Conservation (phyloP, 2,329 filamentous ascomycete genomes). For the Colletotrichum orchidophilum region DNA sequence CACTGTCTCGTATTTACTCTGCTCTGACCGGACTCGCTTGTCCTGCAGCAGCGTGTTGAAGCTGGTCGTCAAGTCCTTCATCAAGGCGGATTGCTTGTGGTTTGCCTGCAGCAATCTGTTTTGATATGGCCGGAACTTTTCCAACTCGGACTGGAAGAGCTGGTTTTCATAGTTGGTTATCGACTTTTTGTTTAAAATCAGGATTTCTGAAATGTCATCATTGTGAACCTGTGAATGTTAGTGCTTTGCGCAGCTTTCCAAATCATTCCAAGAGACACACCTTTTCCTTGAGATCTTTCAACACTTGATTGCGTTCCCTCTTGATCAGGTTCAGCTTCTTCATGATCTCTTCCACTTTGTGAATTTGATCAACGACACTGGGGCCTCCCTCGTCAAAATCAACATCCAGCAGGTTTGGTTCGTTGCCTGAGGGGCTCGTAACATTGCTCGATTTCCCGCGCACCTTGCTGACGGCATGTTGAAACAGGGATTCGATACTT, state of each 20-base stretch:
- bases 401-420: constrained; percentile 87
- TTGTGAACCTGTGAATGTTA: constrained; percentile 76
- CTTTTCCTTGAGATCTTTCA: constrained; percentile 98
- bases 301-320: constrained; percentile 86
- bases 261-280: constrained; percentile 56
- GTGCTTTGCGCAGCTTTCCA: background rate
- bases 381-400: constrained; percentile 85
- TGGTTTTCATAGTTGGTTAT: constrained; percentile 92
- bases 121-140: constrained; percentile 95
- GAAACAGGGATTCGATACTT: constrained; percentile 89
- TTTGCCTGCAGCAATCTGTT: constrained; percentile 91
- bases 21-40: constrained; percentile 90
- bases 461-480: constrained; percentile 83
- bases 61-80: constrained; percentile 91
- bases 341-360: constrained; percentile 86
- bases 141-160: constrained; percentile 94
- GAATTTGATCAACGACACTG: constrained; percentile 90
- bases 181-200: constrained; percentile 97
- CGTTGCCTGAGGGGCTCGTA: constrained; percentile 67
- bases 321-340: constrained; percentile 94
- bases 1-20: constrained; percentile 92
- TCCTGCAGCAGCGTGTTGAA: constrained; percentile 93
- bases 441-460: constrained; percentile 71
- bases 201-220: constrained; percentile 96
- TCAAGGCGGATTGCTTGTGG: constrained; percentile 91